A percentile compares a stretch with the other conserved stretches of the same genome.
phyloP scores from a whole-genome alignment of 331 rosid species.

The Malus hybrid region DNA sequence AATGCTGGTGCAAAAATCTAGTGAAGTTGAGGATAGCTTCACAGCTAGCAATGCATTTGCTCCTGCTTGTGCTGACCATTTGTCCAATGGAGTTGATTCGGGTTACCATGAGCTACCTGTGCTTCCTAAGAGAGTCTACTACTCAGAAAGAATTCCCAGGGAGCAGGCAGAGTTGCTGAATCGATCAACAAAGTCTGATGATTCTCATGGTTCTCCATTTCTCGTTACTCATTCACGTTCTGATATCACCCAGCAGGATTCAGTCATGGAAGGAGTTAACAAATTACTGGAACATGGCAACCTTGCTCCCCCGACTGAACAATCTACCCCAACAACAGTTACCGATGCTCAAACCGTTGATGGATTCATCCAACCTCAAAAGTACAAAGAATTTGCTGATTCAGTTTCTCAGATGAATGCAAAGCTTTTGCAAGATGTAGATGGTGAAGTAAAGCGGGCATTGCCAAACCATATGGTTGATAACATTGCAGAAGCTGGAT shows the following conservation, averaged over 20 bases:
- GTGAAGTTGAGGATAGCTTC: slow-evolving; percentile 40
- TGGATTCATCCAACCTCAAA: slow-evolving; percentile 45
- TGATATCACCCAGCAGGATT: slow-evolving; percentile 28
- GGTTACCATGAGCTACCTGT: slow-evolving; percentile 56
- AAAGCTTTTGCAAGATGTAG: slow-evolving; percentile 38
- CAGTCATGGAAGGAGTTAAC: slow-evolving; percentile 34
- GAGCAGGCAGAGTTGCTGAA: slow-evolving; percentile 72
- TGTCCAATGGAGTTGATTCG: slow-evolving; percentile 50
- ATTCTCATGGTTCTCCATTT: slow-evolving; percentile 43
- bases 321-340: slow-evolving; percentile 20
- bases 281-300: slow-evolving; percentile 34
- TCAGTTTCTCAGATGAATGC: slow-evolving; percentile 38
- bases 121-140: slow-evolving; percentile 65
- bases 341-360: slow-evolving; percentile 34
- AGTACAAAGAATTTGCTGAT: slow-evolving; percentile 44
- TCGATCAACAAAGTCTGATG: slow-evolving; percentile 82
- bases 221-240: slow-evolving; percentile 49
- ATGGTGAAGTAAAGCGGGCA: slow-evolving; percentile 31
- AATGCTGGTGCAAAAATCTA: slow-evolving; percentile 9
- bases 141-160: slow-evolving; percentile 84
- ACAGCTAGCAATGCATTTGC: slow-evolving; percentile 34
- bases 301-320: slow-evolving; percentile 26
- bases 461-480: slow-evolving; percentile 25
- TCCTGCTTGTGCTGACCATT: slow-evolving; percentile 46
- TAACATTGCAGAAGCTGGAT: slow-evolving; percentile 8